Base-by-base conservation (phyloP, 371 early-diverging fungal species). In the Apophysomyces variabilis region DNA sequence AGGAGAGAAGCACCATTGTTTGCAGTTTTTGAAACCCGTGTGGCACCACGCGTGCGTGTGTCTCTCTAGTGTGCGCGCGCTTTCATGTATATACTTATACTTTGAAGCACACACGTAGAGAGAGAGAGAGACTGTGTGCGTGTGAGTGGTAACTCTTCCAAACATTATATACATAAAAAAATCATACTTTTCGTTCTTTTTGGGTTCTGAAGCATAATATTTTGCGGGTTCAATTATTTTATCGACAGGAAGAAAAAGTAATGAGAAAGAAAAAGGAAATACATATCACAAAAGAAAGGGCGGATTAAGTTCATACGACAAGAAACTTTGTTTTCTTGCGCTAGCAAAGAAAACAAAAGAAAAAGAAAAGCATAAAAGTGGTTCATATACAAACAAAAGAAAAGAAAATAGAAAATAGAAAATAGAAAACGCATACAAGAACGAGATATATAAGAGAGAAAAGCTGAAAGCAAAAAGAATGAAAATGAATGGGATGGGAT, bases 401-500 rank as follows among this genome's bases (percentile, higher is more conserved):
- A 21, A 50, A 50, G 21, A 50, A 50, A 21, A 26, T 21, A 21
- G 21, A 50, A 21, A 50, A 50, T 7, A 26, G 21, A 21, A 50
- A 47, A n/a, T 47, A 47, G 18, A 50, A 50, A 50, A 50, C 54
- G 54, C 54, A 50, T 50, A 50, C 54, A 50, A 50, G 54, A 50
- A 50, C 54, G 54, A 50, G 54, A 58, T 38, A 14, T 9, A 41
- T 32, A 14, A 37, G 43, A 60, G 32, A 26, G 32, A 26, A 26
- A 26, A 26, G 32, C 1, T 26, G 32, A 13, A 44, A 60, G 35
- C 14, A 14, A 13, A 60, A 32, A 43, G 14, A 44, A 32, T 47
- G 36, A 7, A 54, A 46, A 46, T 46, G 58, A 37, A 11, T 21
- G 32, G 32, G 32, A 26, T 57, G 57, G 46, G 46, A 12, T 12